Evolutionary conservation across 148 eudicot genomes (phyloP).

Genomic region (Salicornia ramosissima): DNA sequence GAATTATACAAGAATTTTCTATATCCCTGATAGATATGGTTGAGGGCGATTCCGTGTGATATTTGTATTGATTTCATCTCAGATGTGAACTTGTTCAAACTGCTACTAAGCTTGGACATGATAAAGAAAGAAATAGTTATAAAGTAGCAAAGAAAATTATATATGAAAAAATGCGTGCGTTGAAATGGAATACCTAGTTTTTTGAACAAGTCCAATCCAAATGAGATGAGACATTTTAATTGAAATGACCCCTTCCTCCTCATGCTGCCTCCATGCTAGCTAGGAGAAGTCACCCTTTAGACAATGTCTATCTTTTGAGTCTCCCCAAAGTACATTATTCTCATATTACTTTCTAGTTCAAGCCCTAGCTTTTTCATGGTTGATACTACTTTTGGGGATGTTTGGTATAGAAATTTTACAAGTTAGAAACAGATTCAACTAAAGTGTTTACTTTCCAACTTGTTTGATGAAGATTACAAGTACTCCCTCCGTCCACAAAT

Average conservation of each 20-base stretch:
- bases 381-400: too few relatives aligned
- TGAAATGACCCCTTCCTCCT: constrained; percentile 17
- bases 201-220: constrained; percentile 20
- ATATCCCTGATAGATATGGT: not conserved
- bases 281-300: constrained; percentile 27
- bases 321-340: not conserved
- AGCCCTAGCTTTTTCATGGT: too few relatives aligned
- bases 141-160: too few relatives aligned
- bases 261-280: constrained; percentile 15
- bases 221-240: constrained; percentile 20
- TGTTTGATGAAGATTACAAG: too few relatives aligned
- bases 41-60: not conserved
- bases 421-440: too few relatives aligned
- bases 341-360: not conserved
- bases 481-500: too few relatives aligned
- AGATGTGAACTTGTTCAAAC: constrained; percentile 1
- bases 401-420: too few relatives aligned
- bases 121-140: constrained; percentile 8
- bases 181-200: constrained; percentile 1
- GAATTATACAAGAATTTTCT: not conserved
- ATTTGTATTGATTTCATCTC: not conserved
- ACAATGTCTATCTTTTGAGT: constrained; percentile 11
- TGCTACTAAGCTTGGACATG: not conserved
- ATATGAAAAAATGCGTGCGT: not conserved
- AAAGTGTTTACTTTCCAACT: too few relatives aligned